These are phyloP conservation scores for Gypsophila paniculata DNA, from an alignment of 179 eudicot genomes.

Conservation along the genomic window DNA sequence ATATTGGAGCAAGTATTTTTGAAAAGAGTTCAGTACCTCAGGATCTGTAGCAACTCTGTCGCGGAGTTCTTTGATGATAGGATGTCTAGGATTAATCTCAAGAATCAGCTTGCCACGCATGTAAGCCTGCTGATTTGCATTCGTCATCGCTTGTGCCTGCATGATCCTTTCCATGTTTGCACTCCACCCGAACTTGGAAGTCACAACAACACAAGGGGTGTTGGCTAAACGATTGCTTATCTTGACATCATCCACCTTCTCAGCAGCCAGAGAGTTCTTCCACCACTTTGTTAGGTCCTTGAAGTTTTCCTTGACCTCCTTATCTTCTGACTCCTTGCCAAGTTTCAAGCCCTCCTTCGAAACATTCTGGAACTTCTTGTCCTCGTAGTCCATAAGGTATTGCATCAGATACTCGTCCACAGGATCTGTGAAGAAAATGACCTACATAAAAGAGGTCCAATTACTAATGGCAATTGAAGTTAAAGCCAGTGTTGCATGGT, in stretches of 20 bases:
- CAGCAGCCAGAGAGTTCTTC: slow-evolving; percentile 72
- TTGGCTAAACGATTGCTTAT: slow-evolving; percentile 93
- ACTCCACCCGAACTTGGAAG: slow-evolving; percentile 97
- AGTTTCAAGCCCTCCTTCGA: slow-evolving; percentile 92
- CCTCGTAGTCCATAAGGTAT: slow-evolving; percentile 96
- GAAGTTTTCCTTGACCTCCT: slow-evolving; percentile 83
- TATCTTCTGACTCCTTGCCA: slow-evolving; percentile 77
- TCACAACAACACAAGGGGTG: slow-evolving; percentile 94
- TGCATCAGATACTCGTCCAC: slow-evolving; percentile 99
- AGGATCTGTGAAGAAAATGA: slow-evolving; percentile 82
- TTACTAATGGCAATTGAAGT: too few relatives aligned
- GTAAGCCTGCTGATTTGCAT: slow-evolving; percentile 86
- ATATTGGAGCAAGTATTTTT: too few relatives aligned
- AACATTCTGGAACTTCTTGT: slow-evolving; percentile 93
- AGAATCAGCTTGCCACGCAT: slow-evolving; percentile 97
- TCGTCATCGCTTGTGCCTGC: slow-evolving; percentile 91
- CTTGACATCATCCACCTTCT: slow-evolving; percentile 90
- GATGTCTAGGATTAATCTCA: slow-evolving; percentile 95
- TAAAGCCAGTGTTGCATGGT: too few relatives aligned
- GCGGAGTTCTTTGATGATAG: slow-evolving; percentile 83
- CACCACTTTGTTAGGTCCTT: slow-evolving; percentile 98
- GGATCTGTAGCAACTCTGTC: slow-evolving; percentile 74
- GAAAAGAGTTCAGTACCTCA: slow-evolving; percentile 47
- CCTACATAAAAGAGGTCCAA: too few relatives aligned
- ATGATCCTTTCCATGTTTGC: slow-evolving; percentile 96